These are phyloP conservation scores for Flaveria bidentis DNA, from an alignment of 129 eudicot genomes.

Conservation along the genomic window DNA sequence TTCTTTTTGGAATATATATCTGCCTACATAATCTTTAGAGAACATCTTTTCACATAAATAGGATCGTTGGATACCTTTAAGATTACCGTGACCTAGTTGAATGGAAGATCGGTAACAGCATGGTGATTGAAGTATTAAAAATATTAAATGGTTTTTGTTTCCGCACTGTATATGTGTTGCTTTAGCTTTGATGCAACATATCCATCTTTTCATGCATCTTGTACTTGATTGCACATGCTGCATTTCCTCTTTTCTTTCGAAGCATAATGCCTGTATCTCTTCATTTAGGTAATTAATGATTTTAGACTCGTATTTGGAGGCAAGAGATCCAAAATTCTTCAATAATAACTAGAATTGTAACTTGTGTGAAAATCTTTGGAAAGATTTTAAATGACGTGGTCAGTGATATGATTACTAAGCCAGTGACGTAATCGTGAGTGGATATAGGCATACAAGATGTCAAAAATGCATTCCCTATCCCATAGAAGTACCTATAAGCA, in stretches of 20 bases:
- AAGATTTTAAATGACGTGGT: conserved; percentile 8
- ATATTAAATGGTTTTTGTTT: conserved; percentile 15
- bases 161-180: not conserved
- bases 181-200: conserved; percentile 21
- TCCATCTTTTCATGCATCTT: not conserved
- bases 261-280: not conserved
- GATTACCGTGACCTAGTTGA: conserved; percentile 4
- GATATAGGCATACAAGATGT: not conserved
- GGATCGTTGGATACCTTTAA: conserved; percentile 1
- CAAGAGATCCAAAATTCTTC: conserved; percentile 12
- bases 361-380: not conserved
- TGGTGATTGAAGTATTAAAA: not conserved
- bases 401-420: not conserved
- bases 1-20: not conserved
- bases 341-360: not conserved
- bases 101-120: not conserved
- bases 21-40: conserved; percentile 1
- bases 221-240: conserved; percentile 2
- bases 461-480: no score
- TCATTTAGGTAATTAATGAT: not conserved
- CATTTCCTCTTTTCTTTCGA: not conserved
- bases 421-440: not conserved
- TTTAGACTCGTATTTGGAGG: not conserved
- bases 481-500: no score
- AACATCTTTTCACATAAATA: not conserved